Evolutionary conservation across 1,284 basidiomycete genomes (phyloP).

Genomic region (Moesziomyces sp.): DNA sequence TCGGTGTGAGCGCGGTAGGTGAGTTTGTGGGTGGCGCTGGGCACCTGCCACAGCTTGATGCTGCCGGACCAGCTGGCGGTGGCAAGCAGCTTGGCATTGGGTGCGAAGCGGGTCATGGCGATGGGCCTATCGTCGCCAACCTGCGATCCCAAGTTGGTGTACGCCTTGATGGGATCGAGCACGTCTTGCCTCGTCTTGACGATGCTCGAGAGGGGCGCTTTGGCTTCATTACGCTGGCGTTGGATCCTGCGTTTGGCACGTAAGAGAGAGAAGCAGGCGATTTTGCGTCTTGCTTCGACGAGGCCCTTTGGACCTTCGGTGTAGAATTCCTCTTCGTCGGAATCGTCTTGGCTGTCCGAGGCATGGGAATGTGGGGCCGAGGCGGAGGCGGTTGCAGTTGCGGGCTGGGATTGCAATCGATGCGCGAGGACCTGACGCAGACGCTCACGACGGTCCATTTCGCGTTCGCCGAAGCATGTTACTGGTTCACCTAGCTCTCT

Average conservation of each 20-base stretch:
- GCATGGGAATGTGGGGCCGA: conserved; percentile 75
- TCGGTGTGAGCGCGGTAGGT: conserved; percentile 79
- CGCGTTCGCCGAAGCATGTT: conserved; percentile 91
- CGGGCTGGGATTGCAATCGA: conserved; percentile 68
- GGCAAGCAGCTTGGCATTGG: conserved; percentile 85
- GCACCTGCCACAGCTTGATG: conserved; percentile 94
- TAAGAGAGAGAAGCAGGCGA: conserved; percentile 91
- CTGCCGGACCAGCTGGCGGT: conserved; percentile 96
- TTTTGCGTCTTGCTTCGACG: conserved; percentile 80
- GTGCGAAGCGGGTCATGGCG: conserved; percentile 92
- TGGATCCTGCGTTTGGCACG: conserved; percentile 92
- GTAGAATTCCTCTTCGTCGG: conserved; percentile 90
- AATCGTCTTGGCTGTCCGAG: conserved; percentile 67
- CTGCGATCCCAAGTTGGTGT: conserved; percentile 92
- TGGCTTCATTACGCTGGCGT: conserved; percentile 86
- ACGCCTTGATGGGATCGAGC: conserved; percentile 89
- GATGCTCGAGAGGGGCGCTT: conserved; percentile 86
- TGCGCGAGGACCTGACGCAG: conserved; percentile 80
- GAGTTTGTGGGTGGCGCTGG: conserved; percentile 70
- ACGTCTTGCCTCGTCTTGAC: conserved; percentile 90
- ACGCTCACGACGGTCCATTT: conserved; percentile 82
- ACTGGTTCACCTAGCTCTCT: conserved; percentile 95
- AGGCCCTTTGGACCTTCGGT: conserved; percentile 88
- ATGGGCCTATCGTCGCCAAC: conserved; percentile 96
- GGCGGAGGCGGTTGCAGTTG: conserved; percentile 1